Evolutionary conservation across 2,329 filamentous ascomycete species (phyloP).

Genomic region (Ophiostoma himal-ulmi): DNA sequence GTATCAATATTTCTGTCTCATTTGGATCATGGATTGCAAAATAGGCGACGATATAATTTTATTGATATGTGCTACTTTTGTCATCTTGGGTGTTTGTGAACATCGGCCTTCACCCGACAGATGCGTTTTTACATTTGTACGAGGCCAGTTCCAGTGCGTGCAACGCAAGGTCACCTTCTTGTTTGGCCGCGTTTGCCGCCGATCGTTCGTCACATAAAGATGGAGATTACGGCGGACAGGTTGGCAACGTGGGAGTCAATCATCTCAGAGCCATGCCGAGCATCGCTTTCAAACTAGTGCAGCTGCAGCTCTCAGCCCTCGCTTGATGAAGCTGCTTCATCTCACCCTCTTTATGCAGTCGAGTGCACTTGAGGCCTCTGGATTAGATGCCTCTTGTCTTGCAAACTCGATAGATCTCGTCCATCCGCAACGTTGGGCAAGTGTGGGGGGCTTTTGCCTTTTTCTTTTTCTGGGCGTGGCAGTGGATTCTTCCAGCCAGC

Average conservation of each 20-base stretch:
- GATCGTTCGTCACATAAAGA: constrained; percentile 1
- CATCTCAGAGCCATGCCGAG: not conserved
- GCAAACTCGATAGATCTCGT: not conserved
- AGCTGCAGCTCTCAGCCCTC: constrained; percentile 4
- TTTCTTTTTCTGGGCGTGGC: not conserved
- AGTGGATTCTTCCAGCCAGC: not conserved
- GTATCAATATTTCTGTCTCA: not conserved
- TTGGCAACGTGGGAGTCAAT: not conserved
- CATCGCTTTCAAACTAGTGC: not conserved
- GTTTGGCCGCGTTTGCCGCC: constrained; percentile 1
- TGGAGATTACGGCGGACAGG: not conserved
- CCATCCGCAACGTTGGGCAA: not conserved
- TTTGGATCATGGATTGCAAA: not conserved
- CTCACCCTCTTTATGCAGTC: not conserved
- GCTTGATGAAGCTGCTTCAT: not conserved
- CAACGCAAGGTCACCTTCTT: constrained; percentile 7
- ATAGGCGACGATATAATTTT: not conserved
- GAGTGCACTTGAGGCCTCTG: not conserved
- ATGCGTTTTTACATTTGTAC: not conserved
- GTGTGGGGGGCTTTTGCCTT: not conserved
- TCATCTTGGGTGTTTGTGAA: not conserved
- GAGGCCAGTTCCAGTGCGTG: not conserved
- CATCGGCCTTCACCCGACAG: not conserved
- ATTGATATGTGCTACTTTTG: not conserved
- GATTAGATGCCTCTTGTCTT: not conserved